Conservation (phyloP, 352 stramenopile species). For the Globisporangium middletonii region DNA sequence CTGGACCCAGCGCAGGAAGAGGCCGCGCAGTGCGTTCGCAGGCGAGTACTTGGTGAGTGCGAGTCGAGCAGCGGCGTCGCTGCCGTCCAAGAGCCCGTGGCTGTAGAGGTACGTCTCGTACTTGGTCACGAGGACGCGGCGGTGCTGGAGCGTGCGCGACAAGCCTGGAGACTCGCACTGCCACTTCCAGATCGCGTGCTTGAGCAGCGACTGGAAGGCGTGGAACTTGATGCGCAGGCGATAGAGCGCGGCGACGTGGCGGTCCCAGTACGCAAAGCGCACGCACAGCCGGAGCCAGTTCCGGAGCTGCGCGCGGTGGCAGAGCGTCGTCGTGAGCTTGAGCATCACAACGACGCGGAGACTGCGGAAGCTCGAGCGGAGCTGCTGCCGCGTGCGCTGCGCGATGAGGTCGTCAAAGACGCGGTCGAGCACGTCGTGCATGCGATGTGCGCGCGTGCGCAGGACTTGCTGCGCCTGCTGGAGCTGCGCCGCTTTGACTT, state of each 20-base stretch:
- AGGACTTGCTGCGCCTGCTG: constrained; percentile 46
- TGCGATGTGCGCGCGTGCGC: constrained; percentile 32
- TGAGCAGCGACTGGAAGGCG: constrained; percentile 35
- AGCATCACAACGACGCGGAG: constrained; percentile 42
- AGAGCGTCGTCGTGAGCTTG: constrained; percentile 37
- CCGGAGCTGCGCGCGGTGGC: constrained; percentile 37
- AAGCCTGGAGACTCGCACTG: constrained; percentile 39
- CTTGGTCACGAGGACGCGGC: constrained; percentile 27
- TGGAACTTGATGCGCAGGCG: constrained; percentile 32
- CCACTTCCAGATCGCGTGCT: constrained; percentile 44
- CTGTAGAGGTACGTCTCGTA: constrained; percentile 33
- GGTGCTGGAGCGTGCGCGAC: constrained; percentile 26
- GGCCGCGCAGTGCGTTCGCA: constrained; percentile 33
- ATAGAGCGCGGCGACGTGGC: constrained; percentile 33
- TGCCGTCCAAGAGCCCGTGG: constrained; percentile 27
- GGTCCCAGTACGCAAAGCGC: constrained; percentile 48
- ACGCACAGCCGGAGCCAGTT: constrained; percentile 59
- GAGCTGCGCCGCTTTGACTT: constrained; percentile 41
- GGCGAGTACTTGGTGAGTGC: constrained; percentile 35
- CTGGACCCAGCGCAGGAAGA: constrained; percentile 58
- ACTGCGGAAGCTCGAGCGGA: constrained; percentile 54
- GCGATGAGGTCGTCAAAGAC: constrained; percentile 46
- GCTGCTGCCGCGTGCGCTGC: constrained; percentile 29
- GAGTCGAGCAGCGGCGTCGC: constrained; percentile 21
- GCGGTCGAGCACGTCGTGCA: constrained; percentile 61